Evolutionary conservation across 225 moss, liverwort and hornwort genomes (phyloP).

Genomic region (Physcomitrium patens): DNA sequence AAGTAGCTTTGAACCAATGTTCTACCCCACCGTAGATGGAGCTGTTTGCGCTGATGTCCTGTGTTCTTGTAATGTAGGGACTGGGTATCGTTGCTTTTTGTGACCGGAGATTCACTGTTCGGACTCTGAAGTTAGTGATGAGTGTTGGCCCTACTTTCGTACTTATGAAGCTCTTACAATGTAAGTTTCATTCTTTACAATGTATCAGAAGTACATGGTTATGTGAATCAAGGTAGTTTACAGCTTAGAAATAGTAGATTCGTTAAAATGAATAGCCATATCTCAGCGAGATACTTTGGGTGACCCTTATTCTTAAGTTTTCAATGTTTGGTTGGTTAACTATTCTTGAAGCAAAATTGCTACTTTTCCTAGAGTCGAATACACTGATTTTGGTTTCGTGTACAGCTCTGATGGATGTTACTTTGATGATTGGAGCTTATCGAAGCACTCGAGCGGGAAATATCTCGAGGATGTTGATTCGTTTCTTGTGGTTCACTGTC

Average conservation of each 20-base stretch:
- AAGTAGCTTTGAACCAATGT: slow-evolving; percentile 4
- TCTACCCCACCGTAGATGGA: not conserved
- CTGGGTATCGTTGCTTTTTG: slow-evolving; percentile 85
- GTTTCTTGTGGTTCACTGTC: slow-evolving; percentile 75
- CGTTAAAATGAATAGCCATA: too few relatives aligned
- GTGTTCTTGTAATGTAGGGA: slow-evolving; percentile 53
- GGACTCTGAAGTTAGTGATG: slow-evolving; percentile 67
- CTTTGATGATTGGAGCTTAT: slow-evolving; percentile 92
- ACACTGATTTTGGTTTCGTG: slow-evolving; percentile 31
- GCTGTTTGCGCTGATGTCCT: slow-evolving; percentile 25
- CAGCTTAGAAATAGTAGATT: too few relatives aligned
- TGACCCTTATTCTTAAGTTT: too few relatives aligned
- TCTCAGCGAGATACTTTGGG: too few relatives aligned
- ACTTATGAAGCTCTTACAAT: slow-evolving; percentile 86
- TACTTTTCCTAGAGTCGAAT: slow-evolving; percentile 2
- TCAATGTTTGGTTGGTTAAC: too few relatives aligned
- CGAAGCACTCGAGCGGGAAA: slow-evolving; percentile 78
- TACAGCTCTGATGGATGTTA: slow-evolving; percentile 88
- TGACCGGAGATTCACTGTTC: slow-evolving; percentile 50
- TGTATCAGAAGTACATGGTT: too few relatives aligned
- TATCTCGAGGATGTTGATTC: slow-evolving; percentile 82
- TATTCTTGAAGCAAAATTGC: not conserved
- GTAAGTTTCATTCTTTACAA: slow-evolving; percentile 49
- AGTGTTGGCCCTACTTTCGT: slow-evolving; percentile 94
- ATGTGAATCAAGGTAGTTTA: too few relatives aligned